phyloP scores from a whole-genome alignment of 306 rosid genomes.

The Datisca glomerata region DNA sequence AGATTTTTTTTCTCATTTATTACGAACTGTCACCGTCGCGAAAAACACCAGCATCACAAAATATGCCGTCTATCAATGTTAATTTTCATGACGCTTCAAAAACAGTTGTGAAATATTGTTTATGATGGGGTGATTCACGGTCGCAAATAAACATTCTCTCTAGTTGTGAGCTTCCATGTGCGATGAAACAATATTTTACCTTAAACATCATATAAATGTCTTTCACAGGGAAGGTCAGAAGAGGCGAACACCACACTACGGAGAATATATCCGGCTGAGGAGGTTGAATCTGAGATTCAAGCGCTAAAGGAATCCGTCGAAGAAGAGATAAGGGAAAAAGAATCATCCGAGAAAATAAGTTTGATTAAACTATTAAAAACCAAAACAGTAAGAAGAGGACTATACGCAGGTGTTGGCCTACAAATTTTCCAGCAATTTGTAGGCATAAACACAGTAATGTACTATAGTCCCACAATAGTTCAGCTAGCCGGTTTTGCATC shows the following conservation, averaged over 20 bases:
- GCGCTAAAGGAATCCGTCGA: slow-evolving; percentile 48
- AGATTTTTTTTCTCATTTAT: too few species aligned
- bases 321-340: slow-evolving; percentile 41
- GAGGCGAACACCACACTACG: slow-evolving; percentile 40
- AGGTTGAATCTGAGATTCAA: slow-evolving; percentile 50
- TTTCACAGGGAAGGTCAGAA: slow-evolving; percentile 31
- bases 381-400: slow-evolving; percentile 54
- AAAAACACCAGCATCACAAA: too few species aligned
- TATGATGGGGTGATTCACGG: too few species aligned
- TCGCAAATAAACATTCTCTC: too few species aligned
- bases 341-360: slow-evolving; percentile 22
- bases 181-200: too few species aligned
- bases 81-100: too few species aligned
- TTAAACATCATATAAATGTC: too few species aligned
- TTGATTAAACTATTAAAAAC: slow-evolving; percentile 20
- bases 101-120: too few species aligned
- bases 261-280: slow-evolving; percentile 33
- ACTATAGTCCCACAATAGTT: slow-evolving; percentile 76
- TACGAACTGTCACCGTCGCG: too few species aligned
- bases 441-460: slow-evolving; percentile 84
- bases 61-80: too few species aligned
- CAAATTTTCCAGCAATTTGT: slow-evolving; percentile 81
- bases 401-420: slow-evolving; percentile 52
- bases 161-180: too few species aligned
- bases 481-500: slow-evolving; percentile 82